phyloP scores from a whole-genome alignment of 257 asterid genomes.

The Primulina eburnea region DNA sequence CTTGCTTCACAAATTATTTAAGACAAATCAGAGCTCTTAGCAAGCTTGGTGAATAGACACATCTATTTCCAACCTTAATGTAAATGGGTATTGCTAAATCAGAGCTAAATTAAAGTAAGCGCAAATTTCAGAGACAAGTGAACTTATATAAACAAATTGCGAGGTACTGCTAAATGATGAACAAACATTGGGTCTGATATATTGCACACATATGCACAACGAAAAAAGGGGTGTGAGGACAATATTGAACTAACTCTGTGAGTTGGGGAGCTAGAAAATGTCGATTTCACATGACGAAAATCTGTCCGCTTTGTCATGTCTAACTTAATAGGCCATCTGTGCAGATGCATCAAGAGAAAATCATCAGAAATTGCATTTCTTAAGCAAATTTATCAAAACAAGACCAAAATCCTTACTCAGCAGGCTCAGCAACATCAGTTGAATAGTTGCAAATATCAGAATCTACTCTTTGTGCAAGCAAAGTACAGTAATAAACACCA shows the following conservation, averaged over 20 bases:
- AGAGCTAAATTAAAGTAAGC: not conserved
- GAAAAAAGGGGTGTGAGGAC: not conserved
- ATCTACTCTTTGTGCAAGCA: constrained; percentile 73
- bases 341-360: constrained; percentile 40
- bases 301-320: constrained; percentile 95
- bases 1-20: not conserved
- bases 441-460: constrained; percentile 82
- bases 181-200: not conserved
- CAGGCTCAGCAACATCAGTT: constrained; percentile 67
- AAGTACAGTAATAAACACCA: constrained; percentile 72
- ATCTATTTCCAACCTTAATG: not conserved
- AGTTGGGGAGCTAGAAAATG: constrained; percentile 68
- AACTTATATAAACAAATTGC: not conserved
- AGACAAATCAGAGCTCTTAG: not conserved
- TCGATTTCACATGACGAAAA: constrained; percentile 71
- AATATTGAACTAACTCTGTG: constrained; percentile 58
- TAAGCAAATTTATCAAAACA: constrained; percentile 24
- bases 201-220: not conserved
- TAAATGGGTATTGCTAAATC: too few relatives aligned
- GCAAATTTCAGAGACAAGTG: constrained; percentile 11
- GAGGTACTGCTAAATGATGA: constrained; percentile 2
- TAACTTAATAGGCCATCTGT: constrained; percentile 83
- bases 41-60: not conserved
- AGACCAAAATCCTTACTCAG: constrained; percentile 50
- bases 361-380: constrained; percentile 11